Evolutionary conservation across 1,139 yeast species (phyloP).

Genomic region (Yamadazyma taylorii): DNA sequence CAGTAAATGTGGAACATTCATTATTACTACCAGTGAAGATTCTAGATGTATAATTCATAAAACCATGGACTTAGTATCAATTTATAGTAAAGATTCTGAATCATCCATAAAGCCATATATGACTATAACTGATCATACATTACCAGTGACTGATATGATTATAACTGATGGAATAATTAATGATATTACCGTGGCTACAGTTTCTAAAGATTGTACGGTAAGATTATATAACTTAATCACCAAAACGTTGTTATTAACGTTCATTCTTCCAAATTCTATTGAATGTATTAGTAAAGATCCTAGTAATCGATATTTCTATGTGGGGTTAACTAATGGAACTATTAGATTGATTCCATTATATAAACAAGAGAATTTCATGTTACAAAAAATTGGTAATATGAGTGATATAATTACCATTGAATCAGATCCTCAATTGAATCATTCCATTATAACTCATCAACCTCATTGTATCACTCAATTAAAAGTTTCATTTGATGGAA

Average conservation of each 20-base stretch:
- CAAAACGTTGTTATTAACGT: constrained; percentile 59
- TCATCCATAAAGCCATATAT: constrained; percentile 40
- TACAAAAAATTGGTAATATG: constrained; percentile 59
- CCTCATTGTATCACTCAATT: constrained; percentile 48
- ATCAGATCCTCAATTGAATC: constrained; percentile 48
- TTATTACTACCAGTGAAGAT: constrained; percentile 80
- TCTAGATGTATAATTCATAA: constrained; percentile 79
- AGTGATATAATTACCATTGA: constrained; percentile 54
- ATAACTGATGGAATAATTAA: constrained; percentile 52
- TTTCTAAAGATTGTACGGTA: constrained; percentile 74
- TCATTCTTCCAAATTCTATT: constrained; percentile 62
- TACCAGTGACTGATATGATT: constrained; percentile 65
- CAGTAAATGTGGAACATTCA: constrained; percentile 62
- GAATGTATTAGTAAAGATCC: constrained; percentile 73
- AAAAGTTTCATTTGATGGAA: constrained; percentile 72
- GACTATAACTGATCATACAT: constrained; percentile 71
- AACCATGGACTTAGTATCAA: constrained; percentile 55
- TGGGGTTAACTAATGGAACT: constrained; percentile 65
- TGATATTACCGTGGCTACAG: constrained; percentile 69
- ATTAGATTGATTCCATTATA: constrained; percentile 62
- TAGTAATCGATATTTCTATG: constrained; percentile 72
- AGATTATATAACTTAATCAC: constrained; percentile 57
- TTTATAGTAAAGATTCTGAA: constrained; percentile 23
- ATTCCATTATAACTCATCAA: constrained; percentile 61
- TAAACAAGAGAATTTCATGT: constrained; percentile 42